Evolutionary conservation across 768 basidiomycete genomes (phyloP), one percentile per base, ranked within the genome.

Genomic region (Mycena capillaripes): DNA sequence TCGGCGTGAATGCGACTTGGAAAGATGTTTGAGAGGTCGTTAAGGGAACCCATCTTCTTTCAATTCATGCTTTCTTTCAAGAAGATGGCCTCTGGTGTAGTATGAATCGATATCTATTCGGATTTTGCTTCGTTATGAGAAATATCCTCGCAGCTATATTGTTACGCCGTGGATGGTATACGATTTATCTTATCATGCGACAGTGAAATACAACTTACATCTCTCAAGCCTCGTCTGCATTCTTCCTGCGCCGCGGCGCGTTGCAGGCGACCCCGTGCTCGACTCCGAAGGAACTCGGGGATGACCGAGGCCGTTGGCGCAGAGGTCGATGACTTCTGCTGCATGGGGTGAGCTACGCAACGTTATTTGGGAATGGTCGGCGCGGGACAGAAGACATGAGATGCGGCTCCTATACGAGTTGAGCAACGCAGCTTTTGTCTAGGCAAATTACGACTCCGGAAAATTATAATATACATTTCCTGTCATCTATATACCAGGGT

Each of bases 61-160:
- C 89, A 0, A 88, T 90, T 66, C 89, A 88, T 71, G 89, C 89
- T 0, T 89, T 86, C 72, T 86, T 86, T 67, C 85, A 86, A 71
- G 82, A 81, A 29, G 88, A 89, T 69, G 87, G 88, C 0, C 89
- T 89, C 11, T 89, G n/a, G n/a, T 86, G 62, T 89, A 89, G 86
- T 89, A 72, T 61, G 85, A 74, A 29, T 63, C 52, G n/a, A n/a
- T 42, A 19, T 3, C 27, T 36, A 25, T 16, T 65, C 11, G 32
- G 55, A n/a, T 9, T 23, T 16, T 27, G 7, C 5, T 25, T n/a
- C 6, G 10, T 9, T 50, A 23, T 8, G 5, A 27, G 27, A 3
- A 8, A 8, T 50, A 11, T 6, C 9, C 25, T 7, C 23, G n/a
- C n/a, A 89, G 89, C 40, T 89, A 87, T 71, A 87, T 89, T 79